These are phyloP conservation scores for Tuber melanosporum DNA, from an alignment of 495 filamentous ascomycete genomes.

Conservation along the genomic window DNA sequence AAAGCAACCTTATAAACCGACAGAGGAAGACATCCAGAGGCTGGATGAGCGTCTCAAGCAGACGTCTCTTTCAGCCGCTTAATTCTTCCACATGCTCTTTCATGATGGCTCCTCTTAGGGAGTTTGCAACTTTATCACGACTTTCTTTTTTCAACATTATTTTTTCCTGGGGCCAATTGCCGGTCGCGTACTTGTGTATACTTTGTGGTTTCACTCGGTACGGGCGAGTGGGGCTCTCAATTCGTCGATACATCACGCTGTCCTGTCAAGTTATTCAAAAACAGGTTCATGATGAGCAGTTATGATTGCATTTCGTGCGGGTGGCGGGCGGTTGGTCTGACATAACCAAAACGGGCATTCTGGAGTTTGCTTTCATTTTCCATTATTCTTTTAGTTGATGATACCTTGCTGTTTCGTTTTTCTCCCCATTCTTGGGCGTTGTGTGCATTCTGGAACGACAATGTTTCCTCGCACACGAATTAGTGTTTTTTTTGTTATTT, in stretches of 20 bases:
- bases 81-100: conserved; percentile 5
- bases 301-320: conserved; percentile 20
- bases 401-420: conserved; percentile 13
- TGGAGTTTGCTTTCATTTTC: conserved; percentile 25
- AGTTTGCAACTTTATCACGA: conserved; percentile 20
- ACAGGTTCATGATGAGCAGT: background rate
- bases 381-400: conserved; percentile 23
- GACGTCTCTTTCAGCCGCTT: conserved; percentile 29
- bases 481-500: conserved; percentile 28
- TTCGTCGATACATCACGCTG: conserved; percentile 23
- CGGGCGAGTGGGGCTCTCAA: background rate
- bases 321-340: conserved; percentile 9
- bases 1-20: conserved; percentile 35
- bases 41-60: conserved; percentile 37
- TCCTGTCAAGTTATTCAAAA: conserved; percentile 4
- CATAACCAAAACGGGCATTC: conserved; percentile 17
- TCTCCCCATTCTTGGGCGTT: conserved; percentile 21
- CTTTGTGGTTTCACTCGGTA: background rate
- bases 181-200: conserved; percentile 3
- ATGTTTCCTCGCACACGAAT: conserved; percentile 41
- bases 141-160: conserved; percentile 11
- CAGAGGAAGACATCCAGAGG: conserved; percentile 35
- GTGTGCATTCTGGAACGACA: conserved; percentile 41
- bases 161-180: conserved; percentile 13
- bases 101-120: conserved; percentile 1